These are phyloP conservation scores for Schwanniomyces polymorphus DNA, from an alignment of 805 yeast species.

Conservation along the genomic window DNA sequence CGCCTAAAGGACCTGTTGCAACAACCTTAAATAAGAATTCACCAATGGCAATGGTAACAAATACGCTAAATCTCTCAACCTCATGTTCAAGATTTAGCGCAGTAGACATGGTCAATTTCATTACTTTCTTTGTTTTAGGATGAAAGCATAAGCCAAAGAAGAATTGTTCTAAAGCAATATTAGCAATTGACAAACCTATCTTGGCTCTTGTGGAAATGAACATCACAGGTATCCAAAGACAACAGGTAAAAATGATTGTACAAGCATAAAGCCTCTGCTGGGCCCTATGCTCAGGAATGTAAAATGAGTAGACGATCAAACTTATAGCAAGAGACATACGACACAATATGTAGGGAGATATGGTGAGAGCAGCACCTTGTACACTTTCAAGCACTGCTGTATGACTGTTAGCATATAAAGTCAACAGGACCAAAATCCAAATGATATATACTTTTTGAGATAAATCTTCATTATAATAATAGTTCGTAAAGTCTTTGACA, in stretches of 20 bases:
- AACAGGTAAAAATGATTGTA: conserved; percentile 30
- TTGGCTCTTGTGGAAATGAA: conserved; percentile 47
- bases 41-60: conserved; percentile 64
- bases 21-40: conserved; percentile 59
- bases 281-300: conserved; percentile 47
- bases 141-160: conserved; percentile 40
- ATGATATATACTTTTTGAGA: conserved; percentile 51
- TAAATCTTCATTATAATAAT: conserved; percentile 61
- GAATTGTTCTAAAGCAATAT: conserved; percentile 42
- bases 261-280: conserved; percentile 46
- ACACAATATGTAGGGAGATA: conserved; percentile 50
- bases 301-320: conserved; percentile 42
- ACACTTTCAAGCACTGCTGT: conserved; percentile 32
- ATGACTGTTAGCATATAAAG: conserved; percentile 53
- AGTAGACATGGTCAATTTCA: conserved; percentile 49
- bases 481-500: conserved; percentile 61
- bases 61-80: conserved; percentile 58
- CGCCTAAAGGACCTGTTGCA: conserved; percentile 46
- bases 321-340: conserved; percentile 37
- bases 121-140: conserved; percentile 45
- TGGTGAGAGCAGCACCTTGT: conserved; percentile 40
- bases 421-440: conserved; percentile 52
- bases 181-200: conserved; percentile 43
- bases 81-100: conserved; percentile 69
- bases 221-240: conserved; percentile 54